Conservation (phyloP, 306 rosid genomes). For the Quercus cerris region DNA sequence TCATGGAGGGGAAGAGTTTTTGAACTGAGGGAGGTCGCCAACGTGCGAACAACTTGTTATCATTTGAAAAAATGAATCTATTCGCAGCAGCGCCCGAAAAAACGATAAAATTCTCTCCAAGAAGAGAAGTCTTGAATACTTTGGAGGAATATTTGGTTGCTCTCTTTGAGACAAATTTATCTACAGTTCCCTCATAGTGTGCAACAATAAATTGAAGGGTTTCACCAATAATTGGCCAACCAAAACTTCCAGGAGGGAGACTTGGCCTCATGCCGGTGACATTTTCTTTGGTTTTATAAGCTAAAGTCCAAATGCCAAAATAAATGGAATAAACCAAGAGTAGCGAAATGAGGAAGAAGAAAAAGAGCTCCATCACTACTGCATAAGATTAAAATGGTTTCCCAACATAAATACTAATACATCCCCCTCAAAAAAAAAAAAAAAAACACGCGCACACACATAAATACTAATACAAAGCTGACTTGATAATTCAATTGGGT, state of each 20-base stretch:
- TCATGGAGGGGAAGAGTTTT: background rate
- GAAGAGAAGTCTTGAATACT: background rate
- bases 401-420: too few relatives aligned
- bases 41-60: background rate
- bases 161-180: background rate
- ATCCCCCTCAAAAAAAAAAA: too few relatives aligned
- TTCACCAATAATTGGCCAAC: slow-evolving; percentile 26
- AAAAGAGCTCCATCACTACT: background rate
- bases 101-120: background rate
- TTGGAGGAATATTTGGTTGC: background rate
- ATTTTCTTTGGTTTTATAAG: background rate
- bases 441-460: accelerated
- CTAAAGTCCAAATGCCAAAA: background rate
- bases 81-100: background rate
- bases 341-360: background rate
- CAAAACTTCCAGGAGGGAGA: slow-evolving; percentile 20
- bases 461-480: too few relatives aligned
- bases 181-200: background rate
- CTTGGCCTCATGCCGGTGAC: background rate
- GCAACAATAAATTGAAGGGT: background rate
- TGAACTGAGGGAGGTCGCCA: background rate
- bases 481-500: too few relatives aligned
- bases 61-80: background rate
- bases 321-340: background rate
- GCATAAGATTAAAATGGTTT: too few relatives aligned